Evolutionary conservation across 2,329 filamentous ascomycete genomes (phyloP), one percentile per base, ranked within the genome.

Genomic region (Rutstroemia sp.): DNA sequence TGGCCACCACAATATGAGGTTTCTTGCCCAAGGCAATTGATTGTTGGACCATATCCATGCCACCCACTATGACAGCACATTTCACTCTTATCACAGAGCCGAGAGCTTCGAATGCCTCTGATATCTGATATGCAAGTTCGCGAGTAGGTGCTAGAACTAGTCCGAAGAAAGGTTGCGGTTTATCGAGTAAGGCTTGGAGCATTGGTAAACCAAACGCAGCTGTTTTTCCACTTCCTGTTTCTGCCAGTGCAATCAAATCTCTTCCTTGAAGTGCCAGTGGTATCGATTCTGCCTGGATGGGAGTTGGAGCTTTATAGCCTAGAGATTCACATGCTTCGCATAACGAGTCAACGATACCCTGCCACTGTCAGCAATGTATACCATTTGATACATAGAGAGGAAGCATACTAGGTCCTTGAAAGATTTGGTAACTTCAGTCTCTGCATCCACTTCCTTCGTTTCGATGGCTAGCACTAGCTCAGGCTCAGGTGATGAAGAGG

Each of bases 181-280:
- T 90, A 56, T 94, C 88, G 74, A 97, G 87, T 1, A 99, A 81
- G 2, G 88, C 85, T 73, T 96, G 92, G 2, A 99, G 80, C 41
- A 99, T 95, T 0, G 94, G 94, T 2, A 99, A 77, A 0, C 90
- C 91, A 70, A 97, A 99, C 0, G 94, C 92, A 6, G 91, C 92
- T 0, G 94, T 97, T 76, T 97, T 99, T 73, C 94, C 94, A 68
- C 86, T 91, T 64, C 94, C 94, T 0, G 94, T 99, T 73, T 99
- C 92, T 34, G 94, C 94, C 52, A 97, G 79, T 44, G 92, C 94
- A 64, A 99, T 96, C 37, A 97, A 78, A 71, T 97, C 94, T 66
- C 90, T 83, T 52, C 87, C 85, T 67, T 88, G 74, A 4, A 96
- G 78, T 38, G 92, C 92, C 52, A 80, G 71, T 4, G 92, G 92